Base-by-base conservation (phyloP, 202 grass and related monocot species). In the Panicum virgatum region DNA sequence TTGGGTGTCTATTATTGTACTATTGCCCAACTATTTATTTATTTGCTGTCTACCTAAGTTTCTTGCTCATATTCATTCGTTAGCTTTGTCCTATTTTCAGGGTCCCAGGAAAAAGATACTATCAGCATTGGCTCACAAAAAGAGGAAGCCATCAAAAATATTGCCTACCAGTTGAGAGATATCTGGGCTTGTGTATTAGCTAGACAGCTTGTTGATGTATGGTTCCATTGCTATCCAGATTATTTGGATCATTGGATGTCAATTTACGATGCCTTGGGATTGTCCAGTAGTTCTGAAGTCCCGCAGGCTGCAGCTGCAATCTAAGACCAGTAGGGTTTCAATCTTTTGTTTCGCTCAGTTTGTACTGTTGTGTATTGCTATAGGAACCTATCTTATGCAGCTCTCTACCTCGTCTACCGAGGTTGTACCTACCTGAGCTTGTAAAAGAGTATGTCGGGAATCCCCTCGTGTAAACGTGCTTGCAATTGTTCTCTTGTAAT, bases 31-130 rank as follows among this genome's bases (percentile, higher is more conserved):
- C 3, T n/a, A 37, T 81, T 66, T 68, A n/a, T 74, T 62, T 77
- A 57, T 30, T 85, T 66, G 34, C 14, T 22, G 14, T 77, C 42
- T 85, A 29, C 19, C 56, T 72, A 3, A 4, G 48, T 60, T 75
- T 37, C 61, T 27, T 47, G 23, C 70, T 36, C 50, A 25, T 72
- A 67, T 80, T 79, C 29, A 76, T 86, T 57, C 32, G 12, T 29
- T 58, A 78, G 54, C 40, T 78, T 78, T 42, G 14, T 62, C 23
- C 1, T 90, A 32, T 47, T 90, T 84, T 38, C 86, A 94, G 91
- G 92, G 92, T 12, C 92, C 89, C 36, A 83, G 89, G 84, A 94
- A 94, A 62, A 94, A 94, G 84, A 91, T 91, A 82, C 29, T 94
- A 29, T 79, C 76, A 73, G 92, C 86, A 12, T 15, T 94, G 67